phyloP scores from a whole-genome alignment of 331 rosid genomes.

The Ulmus americana region DNA sequence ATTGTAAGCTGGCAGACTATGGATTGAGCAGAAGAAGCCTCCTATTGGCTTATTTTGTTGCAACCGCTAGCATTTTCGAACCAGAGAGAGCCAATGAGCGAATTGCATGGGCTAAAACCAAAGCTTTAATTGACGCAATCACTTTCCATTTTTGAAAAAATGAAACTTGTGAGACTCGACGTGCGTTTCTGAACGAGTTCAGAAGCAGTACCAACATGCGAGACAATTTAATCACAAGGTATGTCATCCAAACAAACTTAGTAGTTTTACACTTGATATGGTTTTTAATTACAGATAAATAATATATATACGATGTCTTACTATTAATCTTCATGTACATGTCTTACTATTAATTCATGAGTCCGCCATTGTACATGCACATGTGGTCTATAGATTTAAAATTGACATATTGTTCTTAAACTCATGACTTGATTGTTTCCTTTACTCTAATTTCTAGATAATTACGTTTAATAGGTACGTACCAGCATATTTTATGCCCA shows the following conservation, averaged over 20 bases:
- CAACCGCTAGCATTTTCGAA: slow-evolving; percentile 67
- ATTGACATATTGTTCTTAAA: too few relatives aligned
- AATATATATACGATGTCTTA: too few relatives aligned
- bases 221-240: slow-evolving; percentile 42
- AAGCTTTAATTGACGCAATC: slow-evolving; percentile 44
- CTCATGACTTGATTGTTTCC: too few relatives aligned
- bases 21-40: slow-evolving; percentile 58
- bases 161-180: slow-evolving; percentile 24
- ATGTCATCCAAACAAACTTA: not conserved
- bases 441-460: too few relatives aligned
- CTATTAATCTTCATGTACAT: too few relatives aligned
- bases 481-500: too few relatives aligned
- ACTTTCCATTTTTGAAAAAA: slow-evolving; percentile 32
- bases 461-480: too few relatives aligned
- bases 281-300: too few relatives aligned
- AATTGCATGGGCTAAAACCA: slow-evolving; percentile 72
- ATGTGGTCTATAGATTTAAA: too few relatives aligned
- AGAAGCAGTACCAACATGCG: slow-evolving; percentile 13
- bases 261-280: too few relatives aligned
- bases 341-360: too few relatives aligned
- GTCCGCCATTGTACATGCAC: too few relatives aligned
- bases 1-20: slow-evolving; percentile 46
- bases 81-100: slow-evolving; percentile 63
- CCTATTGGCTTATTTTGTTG: slow-evolving; percentile 58
- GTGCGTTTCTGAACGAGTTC: slow-evolving; percentile 41